These are phyloP conservation scores for Globisporangium apiculatum DNA, from an alignment of 352 stramenopile species.

Conservation along the genomic window DNA sequence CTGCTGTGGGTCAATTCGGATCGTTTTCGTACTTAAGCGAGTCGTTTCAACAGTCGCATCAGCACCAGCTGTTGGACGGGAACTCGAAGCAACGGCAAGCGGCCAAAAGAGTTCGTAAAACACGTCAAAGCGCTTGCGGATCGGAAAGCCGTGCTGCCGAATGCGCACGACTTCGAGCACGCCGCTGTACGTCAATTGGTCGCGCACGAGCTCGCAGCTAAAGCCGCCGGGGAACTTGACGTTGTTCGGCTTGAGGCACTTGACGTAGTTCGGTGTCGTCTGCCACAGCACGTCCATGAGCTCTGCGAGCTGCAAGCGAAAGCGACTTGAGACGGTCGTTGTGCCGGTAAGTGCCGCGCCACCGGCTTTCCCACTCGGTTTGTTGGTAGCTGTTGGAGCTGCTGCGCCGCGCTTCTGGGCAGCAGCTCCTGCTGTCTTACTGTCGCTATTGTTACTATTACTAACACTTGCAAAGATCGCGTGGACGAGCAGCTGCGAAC, in stretches of 20 bases:
- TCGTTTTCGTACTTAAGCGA: no score
- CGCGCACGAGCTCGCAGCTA: slow-evolving; percentile 81
- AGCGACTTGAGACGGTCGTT: slow-evolving; percentile 62
- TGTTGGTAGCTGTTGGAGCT: slow-evolving; percentile 10
- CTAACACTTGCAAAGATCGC: slow-evolving; percentile 31
- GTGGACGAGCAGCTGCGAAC: slow-evolving; percentile 53
- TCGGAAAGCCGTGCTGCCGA: slow-evolving; percentile 87
- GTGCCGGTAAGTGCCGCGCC: slow-evolving; percentile 50
- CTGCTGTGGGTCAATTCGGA: slow-evolving; percentile 10
- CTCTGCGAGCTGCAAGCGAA: slow-evolving; percentile 68
- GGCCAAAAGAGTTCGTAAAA: slow-evolving; percentile 74
- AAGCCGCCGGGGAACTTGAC: slow-evolving; percentile 88
- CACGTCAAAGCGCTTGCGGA: slow-evolving; percentile 67
- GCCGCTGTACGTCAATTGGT: slow-evolving; percentile 90
- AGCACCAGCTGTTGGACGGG: background rate
- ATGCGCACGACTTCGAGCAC: slow-evolving; percentile 92
- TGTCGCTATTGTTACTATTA: no score
- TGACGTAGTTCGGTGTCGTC: slow-evolving; percentile 92
- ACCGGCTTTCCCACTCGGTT: slow-evolving; percentile 25
- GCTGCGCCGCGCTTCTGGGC: slow-evolving; percentile 15
- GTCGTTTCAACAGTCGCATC: slow-evolving; percentile 7
- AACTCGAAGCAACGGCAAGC: slow-evolving; percentile 15
- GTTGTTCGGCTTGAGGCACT: slow-evolving; percentile 95
- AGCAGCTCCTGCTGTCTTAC: background rate
- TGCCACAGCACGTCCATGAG: slow-evolving; percentile 79